A percentile compares a stretch with the other conserved stretches of the same genome.
These are phyloP conservation scores for Geosmithia putterillii DNA, from an alignment of 2,329 filamentous ascomycete genomes.

Conservation along the genomic window DNA sequence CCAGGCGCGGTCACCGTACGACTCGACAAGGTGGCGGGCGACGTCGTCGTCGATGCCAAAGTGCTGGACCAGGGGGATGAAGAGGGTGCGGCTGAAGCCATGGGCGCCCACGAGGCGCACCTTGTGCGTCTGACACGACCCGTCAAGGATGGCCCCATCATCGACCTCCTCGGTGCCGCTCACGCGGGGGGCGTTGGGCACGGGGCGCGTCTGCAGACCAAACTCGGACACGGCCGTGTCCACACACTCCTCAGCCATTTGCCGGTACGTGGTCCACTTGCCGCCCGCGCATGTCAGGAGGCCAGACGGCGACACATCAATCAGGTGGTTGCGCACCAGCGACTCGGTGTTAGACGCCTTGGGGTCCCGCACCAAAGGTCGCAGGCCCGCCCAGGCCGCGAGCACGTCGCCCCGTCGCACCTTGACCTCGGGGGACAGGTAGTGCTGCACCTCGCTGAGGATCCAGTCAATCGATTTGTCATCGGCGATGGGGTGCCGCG, in stretches of 20 bases:
- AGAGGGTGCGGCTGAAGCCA: constrained; percentile 77
- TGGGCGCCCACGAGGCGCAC: constrained; percentile 75
- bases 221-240: constrained; percentile 66
- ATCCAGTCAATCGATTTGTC: constrained; percentile 87
- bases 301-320: constrained; percentile 68
- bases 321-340: constrained; percentile 75
- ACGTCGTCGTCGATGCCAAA: constrained; percentile 88
- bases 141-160: constrained; percentile 52
- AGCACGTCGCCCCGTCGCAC: constrained; percentile 79
- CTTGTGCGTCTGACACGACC: constrained; percentile 71
- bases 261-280: constrained; percentile 88
- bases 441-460: constrained; percentile 68
- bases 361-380: constrained; percentile 75
- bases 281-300: constrained; percentile 77
- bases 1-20: constrained; percentile 90
- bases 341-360: constrained; percentile 79
- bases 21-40: constrained; percentile 74
- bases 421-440: constrained; percentile 73
- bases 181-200: constrained; percentile 51
- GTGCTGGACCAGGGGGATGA: constrained; percentile 91
- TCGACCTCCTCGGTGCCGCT: constrained; percentile 57
- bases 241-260: constrained; percentile 86
- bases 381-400: constrained; percentile 80
- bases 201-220: constrained; percentile 42
- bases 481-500: constrained; percentile 60